A percentile compares a stretch with the other conserved stretches of the same genome.
Evolutionary conservation across 2,329 filamentous ascomycete species (phyloP).

Genomic region (Sporothrix dimorphospora): DNA sequence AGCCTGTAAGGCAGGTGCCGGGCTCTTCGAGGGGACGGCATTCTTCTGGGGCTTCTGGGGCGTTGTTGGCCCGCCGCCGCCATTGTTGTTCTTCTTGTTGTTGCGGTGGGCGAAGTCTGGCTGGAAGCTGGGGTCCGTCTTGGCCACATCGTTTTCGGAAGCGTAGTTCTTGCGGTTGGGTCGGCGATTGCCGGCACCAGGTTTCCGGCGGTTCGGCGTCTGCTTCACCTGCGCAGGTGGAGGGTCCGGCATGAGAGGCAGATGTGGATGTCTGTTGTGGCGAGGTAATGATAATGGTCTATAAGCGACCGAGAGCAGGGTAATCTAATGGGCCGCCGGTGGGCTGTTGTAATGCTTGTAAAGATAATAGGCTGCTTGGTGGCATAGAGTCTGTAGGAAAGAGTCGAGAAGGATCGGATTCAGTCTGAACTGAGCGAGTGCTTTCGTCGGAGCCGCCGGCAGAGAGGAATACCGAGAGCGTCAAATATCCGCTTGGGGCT

Average conservation of each 20-base stretch:
- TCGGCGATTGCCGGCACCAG: constrained; percentile 43
- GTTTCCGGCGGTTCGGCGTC: constrained; percentile 48
- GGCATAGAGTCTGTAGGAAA: constrained; percentile 21
- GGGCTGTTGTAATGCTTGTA: not conserved
- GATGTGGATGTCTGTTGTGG: not conserved
- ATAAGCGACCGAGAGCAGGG: not conserved
- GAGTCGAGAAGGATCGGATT: not conserved
- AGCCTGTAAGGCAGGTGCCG: constrained; percentile 37
- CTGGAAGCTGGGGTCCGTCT: constrained; percentile 41
- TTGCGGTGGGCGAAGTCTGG: constrained; percentile 38
- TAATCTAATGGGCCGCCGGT: not conserved
- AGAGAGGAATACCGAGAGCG: not conserved
- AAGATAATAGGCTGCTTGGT: not conserved
- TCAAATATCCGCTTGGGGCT: not conserved
- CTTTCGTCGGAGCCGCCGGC: constrained; percentile 12
- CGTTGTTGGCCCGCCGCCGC: constrained; percentile 26
- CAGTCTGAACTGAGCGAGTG: not conserved
- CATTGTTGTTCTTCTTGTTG: not conserved
- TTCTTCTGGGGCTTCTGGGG: constrained; percentile 30
- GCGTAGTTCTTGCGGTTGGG: constrained; percentile 57
- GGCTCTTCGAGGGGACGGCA: constrained; percentile 33
- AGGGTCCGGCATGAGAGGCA: constrained; percentile 42
- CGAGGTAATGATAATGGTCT: not conserved
- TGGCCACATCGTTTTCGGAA: constrained; percentile 58
- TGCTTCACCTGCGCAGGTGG: constrained; percentile 35